Evolutionary conservation across 73 alveolate species (phyloP), one percentile per base, ranked within the genome.

Genomic region (Stentor roeselii): DNA sequence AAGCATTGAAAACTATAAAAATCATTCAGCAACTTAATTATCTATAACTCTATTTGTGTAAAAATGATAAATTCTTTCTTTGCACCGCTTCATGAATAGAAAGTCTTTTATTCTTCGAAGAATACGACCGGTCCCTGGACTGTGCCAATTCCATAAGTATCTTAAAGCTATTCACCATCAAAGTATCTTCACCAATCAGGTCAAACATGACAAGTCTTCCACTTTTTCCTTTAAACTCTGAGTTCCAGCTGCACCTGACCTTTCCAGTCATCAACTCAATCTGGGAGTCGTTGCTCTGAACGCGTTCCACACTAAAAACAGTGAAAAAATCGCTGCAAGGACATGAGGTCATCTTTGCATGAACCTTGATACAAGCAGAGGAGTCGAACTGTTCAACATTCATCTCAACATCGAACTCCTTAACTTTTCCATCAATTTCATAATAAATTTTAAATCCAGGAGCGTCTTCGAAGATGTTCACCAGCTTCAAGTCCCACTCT

Each of bases 71-170:
- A 50, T 50, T 50, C 67, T 50, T 50, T 21, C 67, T 50, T 50
- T 50, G 67, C 67, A 50, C 67, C 6, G 67, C 67, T 50, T 50
- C 67, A 21, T 50, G 67, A 50, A 50, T 50, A 11, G 67, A 50
- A 50, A 11, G 6, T 6, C 21, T 50, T 50, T 50, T 50, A 50
- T 11, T 50, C 67, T 21, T 50, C 30, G 30, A 6, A 21, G 30
- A 50, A 11, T 11, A 11, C 6, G 67, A 50, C 30, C 6, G 21
- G 21, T 50, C 21, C 67, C 67, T 50, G 6, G 67, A 6, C 67
- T 50, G 67, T 11, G 67, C 67, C 6, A 21, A 6, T 50, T 50
- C 67, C 6, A 50, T 6, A 6, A 50, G 21, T 21, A 50, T 11
- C 6, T 11, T 50, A 50, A 50, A 50, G 21, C 67, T 50, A 50